Conservation (phyloP, 805 yeast species). For the Zygosaccharomyces lentus region DNA sequence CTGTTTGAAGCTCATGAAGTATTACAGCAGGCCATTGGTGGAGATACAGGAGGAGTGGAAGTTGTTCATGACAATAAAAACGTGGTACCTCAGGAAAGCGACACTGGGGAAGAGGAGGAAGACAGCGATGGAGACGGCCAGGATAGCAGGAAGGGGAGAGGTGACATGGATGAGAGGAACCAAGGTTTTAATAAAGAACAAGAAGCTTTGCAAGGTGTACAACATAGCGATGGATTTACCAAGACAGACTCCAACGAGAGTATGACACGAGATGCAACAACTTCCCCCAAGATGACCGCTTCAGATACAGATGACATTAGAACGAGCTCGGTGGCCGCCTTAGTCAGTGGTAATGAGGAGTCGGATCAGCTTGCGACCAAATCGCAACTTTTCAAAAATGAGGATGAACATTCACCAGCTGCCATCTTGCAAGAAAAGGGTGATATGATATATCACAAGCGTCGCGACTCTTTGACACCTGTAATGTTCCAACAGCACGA, state of each 20-base stretch:
- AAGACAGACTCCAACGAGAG: neutral
- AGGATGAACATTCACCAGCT: slow-evolving; percentile 24
- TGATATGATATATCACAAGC: slow-evolving; percentile 14
- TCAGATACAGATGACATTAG: slow-evolving; percentile 2
- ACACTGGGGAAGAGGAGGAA: slow-evolving; percentile 7
- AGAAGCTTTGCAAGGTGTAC: neutral
- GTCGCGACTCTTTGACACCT: slow-evolving; percentile 31
- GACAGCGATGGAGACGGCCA: neutral
- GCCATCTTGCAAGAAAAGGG: slow-evolving; percentile 24
- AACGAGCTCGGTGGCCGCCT: neutral
- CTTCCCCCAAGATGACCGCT: slow-evolving; percentile 1
- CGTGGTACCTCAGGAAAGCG: slow-evolving; percentile 11
- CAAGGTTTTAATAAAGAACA: neutral
- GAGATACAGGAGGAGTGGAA: slow-evolving; percentile 1
- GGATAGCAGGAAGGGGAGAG: neutral
- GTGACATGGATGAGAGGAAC: neutral
- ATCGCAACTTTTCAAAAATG: neutral
- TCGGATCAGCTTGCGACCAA: neutral
- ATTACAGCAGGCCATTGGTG: slow-evolving; percentile 19
- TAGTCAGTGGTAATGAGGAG: neutral
- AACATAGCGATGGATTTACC: neutral
- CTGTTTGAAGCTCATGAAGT: slow-evolving; percentile 18
- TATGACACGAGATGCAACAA: neutral
- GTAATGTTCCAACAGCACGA: slow-evolving; percentile 27
- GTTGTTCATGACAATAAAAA: neutral